Evolutionary conservation across 345 rosid genomes (phyloP).

Genomic region (Dimocarpus longan): DNA sequence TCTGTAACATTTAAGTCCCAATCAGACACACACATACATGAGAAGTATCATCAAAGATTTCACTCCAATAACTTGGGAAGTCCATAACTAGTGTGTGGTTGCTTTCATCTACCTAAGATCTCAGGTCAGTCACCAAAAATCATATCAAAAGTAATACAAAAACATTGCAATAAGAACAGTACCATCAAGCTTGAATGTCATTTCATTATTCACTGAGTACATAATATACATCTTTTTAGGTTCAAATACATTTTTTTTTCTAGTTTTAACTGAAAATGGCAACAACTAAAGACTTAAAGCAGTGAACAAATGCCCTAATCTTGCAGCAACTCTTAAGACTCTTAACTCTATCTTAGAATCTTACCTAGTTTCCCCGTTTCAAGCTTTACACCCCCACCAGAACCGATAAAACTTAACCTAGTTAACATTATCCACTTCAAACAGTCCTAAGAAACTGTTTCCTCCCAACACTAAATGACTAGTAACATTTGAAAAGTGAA

Average conservation of each 20-base stretch:
- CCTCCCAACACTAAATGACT: not conserved
- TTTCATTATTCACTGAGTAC: not conserved
- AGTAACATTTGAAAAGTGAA: not conserved
- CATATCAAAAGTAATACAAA: not conserved
- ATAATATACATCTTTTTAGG: not conserved
- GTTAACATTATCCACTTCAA: not conserved
- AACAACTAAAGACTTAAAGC: not conserved
- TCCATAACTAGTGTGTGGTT: not conserved
- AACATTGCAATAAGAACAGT: not conserved
- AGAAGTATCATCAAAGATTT: not conserved
- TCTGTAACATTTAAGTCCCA: not conserved
- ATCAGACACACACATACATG: not conserved
- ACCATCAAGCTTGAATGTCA: not conserved
- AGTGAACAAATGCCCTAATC: not conserved
- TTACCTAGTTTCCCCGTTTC: not conserved
- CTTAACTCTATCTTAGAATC: not conserved
- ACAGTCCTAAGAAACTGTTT: not conserved
- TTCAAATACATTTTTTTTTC: not conserved
- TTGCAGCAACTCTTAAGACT: not conserved
- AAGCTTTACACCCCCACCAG: slow-evolving; percentile 14
- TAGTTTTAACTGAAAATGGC: not conserved
- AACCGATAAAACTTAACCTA: not conserved
- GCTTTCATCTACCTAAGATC: not conserved
- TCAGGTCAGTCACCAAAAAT: not conserved
- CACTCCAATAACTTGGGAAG: not conserved